A percentile compares a stretch with the other conserved stretches of the same genome.
Conservation (phyloP, 345 rosid genomes). For the Syzygium grande region DNA sequence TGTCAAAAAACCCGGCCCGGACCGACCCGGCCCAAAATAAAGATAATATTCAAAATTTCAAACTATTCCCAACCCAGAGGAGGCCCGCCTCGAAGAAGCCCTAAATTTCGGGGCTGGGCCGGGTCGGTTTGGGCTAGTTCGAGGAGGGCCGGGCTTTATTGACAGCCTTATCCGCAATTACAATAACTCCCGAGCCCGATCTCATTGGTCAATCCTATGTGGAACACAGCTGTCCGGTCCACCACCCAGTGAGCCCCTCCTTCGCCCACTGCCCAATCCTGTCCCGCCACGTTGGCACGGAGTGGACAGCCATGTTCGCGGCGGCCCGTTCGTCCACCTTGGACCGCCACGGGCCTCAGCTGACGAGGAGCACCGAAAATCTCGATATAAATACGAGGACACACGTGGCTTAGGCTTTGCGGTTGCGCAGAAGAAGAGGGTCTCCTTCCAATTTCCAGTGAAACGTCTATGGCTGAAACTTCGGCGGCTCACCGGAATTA, state of each 20-base stretch:
- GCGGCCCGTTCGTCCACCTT: conserved; percentile 37
- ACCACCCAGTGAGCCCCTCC: neutral
- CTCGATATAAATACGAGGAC: neutral
- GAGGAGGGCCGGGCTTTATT: too few species aligned
- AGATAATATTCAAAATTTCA: too few species aligned
- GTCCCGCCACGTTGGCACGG: conserved; percentile 11
- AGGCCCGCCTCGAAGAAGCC: too few species aligned
- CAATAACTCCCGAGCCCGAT: neutral
- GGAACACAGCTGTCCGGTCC: conserved; percentile 32
- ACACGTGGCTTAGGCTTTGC: neutral
- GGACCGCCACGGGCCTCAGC: conserved; percentile 12
- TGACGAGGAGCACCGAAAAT: neutral
- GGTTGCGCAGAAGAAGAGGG: neutral
- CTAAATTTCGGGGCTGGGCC: too few species aligned
- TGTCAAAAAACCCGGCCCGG: too few species aligned
- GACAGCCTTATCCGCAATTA: neutral
- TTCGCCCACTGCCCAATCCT: neutral
- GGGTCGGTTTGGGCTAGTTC: too few species aligned
- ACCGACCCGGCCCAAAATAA: too few species aligned
- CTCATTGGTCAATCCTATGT: conserved; percentile 31
- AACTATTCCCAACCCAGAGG: too few species aligned
- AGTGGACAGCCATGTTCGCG: conserved; percentile 21
- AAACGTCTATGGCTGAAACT: neutral
- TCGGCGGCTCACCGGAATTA: conserved; percentile 10
- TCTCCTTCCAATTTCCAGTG: neutral